Conservation (phyloP, 305 asterid genomes). For the Solanum hybrid region DNA sequence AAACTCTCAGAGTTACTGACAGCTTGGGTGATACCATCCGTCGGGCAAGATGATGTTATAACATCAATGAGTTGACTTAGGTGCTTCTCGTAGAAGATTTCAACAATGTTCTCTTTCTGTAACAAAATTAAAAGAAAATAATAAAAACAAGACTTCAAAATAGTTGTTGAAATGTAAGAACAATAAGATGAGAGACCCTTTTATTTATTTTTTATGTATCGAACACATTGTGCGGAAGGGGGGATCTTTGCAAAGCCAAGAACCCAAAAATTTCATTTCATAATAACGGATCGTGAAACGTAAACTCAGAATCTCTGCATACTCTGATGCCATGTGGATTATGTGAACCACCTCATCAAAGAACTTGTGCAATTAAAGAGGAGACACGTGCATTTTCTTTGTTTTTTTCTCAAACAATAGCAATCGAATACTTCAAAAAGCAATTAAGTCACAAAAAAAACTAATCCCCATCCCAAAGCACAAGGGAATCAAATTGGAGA, state of each 20-base stretch:
- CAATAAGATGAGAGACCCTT: neutral
- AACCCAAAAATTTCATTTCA: neutral
- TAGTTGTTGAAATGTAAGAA: neutral
- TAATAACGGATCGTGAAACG: neutral
- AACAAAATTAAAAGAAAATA: slow-evolving; percentile 18
- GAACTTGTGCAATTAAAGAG: neutral
- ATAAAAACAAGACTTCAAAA: neutral
- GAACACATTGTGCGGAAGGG: neutral
- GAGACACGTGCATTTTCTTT: neutral
- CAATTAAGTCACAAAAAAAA: neutral
- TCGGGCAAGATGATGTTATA: slow-evolving; percentile 66
- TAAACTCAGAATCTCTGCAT: neutral
- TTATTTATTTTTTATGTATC: neutral
- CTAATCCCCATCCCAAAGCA: neutral
- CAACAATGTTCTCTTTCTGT: slow-evolving; percentile 83
- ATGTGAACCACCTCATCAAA: neutral
- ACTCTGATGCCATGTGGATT: neutral
- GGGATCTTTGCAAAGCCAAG: neutral
- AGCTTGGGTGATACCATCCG: slow-evolving; percentile 25
- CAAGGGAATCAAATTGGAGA: neutral
- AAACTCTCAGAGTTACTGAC: slow-evolving; percentile 34
- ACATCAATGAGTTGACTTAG: slow-evolving; percentile 68
- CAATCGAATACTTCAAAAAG: neutral
- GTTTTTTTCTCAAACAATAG: neutral
- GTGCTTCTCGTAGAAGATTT: slow-evolving; percentile 91